These are phyloP conservation scores for Eustoma russellianum DNA, from an alignment of 257 asterid genomes.

Conservation along the genomic window DNA sequence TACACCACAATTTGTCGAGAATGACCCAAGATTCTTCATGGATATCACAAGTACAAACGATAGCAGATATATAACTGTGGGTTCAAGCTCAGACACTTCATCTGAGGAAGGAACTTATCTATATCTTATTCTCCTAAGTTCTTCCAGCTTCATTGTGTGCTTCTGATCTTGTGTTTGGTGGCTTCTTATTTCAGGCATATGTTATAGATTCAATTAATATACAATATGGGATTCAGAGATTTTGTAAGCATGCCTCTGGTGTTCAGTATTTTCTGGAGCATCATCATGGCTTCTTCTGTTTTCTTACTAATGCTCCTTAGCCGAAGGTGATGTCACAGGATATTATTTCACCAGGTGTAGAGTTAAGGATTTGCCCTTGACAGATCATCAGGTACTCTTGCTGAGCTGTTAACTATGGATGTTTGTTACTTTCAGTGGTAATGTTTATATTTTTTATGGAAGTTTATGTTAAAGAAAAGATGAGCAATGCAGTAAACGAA, in stretches of 20 bases:
- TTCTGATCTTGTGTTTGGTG: conserved; percentile 12
- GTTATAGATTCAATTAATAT: conserved; percentile 49
- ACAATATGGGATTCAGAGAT: conserved; percentile 39
- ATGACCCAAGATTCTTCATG: conserved; percentile 74
- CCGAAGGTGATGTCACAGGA: conserved; percentile 29
- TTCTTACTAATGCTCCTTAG: conserved; percentile 73
- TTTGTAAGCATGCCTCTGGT: conserved; percentile 71
- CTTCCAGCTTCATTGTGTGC: conserved; percentile 5
- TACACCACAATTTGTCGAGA: conserved; percentile 48
- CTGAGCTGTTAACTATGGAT: too few species aligned
- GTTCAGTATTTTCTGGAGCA: conserved; percentile 90
- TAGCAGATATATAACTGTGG: conserved; percentile 83
- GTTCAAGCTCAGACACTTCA: conserved; percentile 95
- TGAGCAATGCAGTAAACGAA: too few species aligned
- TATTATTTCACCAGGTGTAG: conserved; percentile 64
- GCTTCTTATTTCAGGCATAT: conserved; percentile 56
- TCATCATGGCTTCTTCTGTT: conserved; percentile 49
- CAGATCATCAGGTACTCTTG: conserved; percentile 44
- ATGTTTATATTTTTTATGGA: too few species aligned
- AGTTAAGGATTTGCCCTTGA: conserved; percentile 42
- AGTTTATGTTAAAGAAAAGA: too few species aligned
- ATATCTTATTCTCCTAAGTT: conserved; percentile 17
- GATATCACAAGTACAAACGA: conserved; percentile 91
- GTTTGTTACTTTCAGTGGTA: too few species aligned
- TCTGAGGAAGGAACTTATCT: conserved; percentile 85